Conservation (phyloP, 768 basidiomycete species). For the Coprinopsis sp. region DNA sequence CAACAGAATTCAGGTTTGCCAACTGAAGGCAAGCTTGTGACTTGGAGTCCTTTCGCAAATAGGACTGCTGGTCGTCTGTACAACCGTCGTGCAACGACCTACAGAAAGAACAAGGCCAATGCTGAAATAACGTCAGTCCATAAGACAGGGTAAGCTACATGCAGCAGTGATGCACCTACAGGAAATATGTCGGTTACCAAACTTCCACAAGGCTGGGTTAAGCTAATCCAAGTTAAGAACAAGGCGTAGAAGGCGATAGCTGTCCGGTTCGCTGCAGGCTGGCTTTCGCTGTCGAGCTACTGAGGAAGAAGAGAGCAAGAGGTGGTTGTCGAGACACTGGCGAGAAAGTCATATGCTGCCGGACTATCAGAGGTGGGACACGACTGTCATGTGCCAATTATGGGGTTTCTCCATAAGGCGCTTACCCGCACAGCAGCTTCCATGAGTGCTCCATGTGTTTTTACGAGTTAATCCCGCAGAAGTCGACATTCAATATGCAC, state of each 20-base stretch:
- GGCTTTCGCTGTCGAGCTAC: no score
- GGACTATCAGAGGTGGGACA: not conserved
- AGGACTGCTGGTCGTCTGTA: not conserved
- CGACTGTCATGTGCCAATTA: slow-evolving; percentile 4
- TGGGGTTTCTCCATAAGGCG: slow-evolving; percentile 9
- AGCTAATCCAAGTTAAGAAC: no score
- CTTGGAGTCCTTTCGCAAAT: no score
- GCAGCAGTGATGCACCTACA: not conserved
- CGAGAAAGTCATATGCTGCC: no score
- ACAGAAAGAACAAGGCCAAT: no score
- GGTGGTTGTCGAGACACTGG: no score
- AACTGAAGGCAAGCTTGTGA: not conserved
- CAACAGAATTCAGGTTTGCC: not conserved
- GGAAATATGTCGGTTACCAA: not conserved
- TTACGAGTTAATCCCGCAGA: slow-evolving; percentile 2
- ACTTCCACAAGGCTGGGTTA: not conserved
- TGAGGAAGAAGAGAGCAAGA: not conserved
- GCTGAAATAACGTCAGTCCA: no score
- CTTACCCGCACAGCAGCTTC: not conserved
- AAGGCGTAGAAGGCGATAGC: no score
- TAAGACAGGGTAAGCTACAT: no score
- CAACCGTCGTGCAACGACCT: no score
- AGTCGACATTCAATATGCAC: no score
- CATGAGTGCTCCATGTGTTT: not conserved
- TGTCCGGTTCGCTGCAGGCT: no score